These are phyloP conservation scores for Croton laevigatus DNA, from an alignment of 441 rosid species.

Conservation along the genomic window DNA sequence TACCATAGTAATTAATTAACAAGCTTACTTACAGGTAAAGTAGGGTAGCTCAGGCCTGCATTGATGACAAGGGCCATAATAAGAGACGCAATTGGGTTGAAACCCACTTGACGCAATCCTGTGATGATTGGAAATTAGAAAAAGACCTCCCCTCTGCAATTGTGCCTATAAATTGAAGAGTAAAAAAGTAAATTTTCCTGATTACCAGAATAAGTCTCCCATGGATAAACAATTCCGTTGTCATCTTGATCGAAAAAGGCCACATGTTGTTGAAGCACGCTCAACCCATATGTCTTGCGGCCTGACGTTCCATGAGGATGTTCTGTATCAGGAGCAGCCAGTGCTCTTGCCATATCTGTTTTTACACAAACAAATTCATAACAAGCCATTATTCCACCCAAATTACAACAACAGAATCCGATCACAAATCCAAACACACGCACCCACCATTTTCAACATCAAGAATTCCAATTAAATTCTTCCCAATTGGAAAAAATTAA, in stretches of 20 bases:
- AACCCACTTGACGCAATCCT: slow-evolving; percentile 67
- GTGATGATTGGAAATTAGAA: slow-evolving; percentile 7
- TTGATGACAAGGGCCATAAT: slow-evolving; percentile 43
- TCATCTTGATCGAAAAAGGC: slow-evolving; percentile 75
- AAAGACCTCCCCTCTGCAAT: background rate
- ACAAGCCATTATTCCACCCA: background rate
- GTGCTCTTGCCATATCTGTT: slow-evolving; percentile 73
- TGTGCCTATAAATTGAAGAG: background rate
- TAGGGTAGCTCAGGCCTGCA: slow-evolving; percentile 49
- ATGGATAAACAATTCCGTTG: slow-evolving; percentile 78
- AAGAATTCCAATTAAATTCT: no score
- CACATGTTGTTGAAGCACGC: slow-evolving; percentile 86
- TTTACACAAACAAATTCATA: background rate
- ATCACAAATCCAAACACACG: background rate
- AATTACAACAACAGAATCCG: background rate
- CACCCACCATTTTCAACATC: background rate
- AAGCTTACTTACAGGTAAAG: slow-evolving; percentile 55
- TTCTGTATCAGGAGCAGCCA: slow-evolving; percentile 63
- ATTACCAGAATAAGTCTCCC: slow-evolving; percentile 71
- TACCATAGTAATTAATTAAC: no score
- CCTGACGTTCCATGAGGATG: slow-evolving; percentile 66
- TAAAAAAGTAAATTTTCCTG: background rate
- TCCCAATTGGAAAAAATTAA: no score
- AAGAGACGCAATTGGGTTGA: slow-evolving; percentile 53
- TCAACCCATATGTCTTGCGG: slow-evolving; percentile 42